Conservation (phyloP, 129 eudicot genomes). For the Arctium minus region DNA sequence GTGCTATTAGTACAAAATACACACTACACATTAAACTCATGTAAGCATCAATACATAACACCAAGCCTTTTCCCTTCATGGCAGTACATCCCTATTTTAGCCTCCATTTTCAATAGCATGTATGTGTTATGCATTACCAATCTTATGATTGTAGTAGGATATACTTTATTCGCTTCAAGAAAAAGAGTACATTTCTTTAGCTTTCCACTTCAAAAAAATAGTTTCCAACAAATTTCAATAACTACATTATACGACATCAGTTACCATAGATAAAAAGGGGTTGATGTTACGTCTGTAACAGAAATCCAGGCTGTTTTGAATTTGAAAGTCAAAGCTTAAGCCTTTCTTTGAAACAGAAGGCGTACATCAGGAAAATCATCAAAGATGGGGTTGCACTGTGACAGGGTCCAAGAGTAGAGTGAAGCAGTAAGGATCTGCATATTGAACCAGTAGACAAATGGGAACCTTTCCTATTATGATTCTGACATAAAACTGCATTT, state of each 20-base stretch:
- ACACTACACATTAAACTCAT: neutral
- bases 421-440: neutral
- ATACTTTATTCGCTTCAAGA: neutral
- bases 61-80: neutral
- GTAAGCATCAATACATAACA: neutral
- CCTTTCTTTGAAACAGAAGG: neutral
- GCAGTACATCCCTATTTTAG: neutral
- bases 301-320: neutral
- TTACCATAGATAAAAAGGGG: neutral
- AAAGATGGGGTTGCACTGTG: neutral
- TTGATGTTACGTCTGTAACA: neutral
- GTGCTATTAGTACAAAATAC: neutral
- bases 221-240: neutral
- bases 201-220: neutral
- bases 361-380: neutral
- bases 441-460: neutral
- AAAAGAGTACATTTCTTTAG: neutral
- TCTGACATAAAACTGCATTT: neutral
- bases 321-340: neutral
- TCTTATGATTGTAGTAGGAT: neutral
- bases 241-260: neutral
- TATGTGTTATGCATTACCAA: neutral
- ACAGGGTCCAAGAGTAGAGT: neutral
- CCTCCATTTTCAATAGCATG: neutral
- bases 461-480: neutral